A percentile compares a stretch with the other conserved stretches of the same genome.
Evolutionary conservation across 768 basidiomycete genomes (phyloP).

Genomic region (Tubosaeta brunneosetosa): DNA sequence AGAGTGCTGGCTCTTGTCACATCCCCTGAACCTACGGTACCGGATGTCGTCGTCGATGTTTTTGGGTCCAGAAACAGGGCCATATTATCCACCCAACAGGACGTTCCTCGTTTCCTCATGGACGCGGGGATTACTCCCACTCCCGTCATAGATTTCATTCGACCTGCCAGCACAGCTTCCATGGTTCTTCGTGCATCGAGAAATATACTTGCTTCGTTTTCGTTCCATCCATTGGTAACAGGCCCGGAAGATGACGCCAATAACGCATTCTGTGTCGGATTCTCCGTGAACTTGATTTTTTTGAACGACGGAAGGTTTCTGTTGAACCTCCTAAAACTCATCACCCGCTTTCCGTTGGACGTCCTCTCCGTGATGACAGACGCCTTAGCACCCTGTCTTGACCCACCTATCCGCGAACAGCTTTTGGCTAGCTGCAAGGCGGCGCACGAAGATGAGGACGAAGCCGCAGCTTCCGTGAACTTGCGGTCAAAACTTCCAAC

Average conservation of each 20-base stretch:
- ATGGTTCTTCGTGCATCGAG: slow-evolving; percentile 40
- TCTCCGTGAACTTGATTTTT: slow-evolving; percentile 38
- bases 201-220: slow-evolving; percentile 36
- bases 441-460: slow-evolving; percentile 30
- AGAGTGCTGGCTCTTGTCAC: slow-evolving; percentile 51
- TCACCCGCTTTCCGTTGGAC: slow-evolving; percentile 39
- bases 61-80: slow-evolving; percentile 36
- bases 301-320: slow-evolving; percentile 31
- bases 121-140: slow-evolving; percentile 23
- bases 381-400: slow-evolving; percentile 34
- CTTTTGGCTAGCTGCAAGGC: slow-evolving; percentile 31
- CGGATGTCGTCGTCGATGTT: slow-evolving; percentile 46
- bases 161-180: slow-evolving; percentile 28
- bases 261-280: slow-evolving; percentile 33
- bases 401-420: slow-evolving; percentile 15
- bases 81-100: slow-evolving; percentile 33
- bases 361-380: slow-evolving; percentile 38
- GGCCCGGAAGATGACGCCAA: slow-evolving; percentile 31
- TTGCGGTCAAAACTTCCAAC: slow-evolving; percentile 22
- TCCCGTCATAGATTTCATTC: slow-evolving; percentile 18
- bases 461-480: slow-evolving; percentile 22
- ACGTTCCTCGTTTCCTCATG: slow-evolving; percentile 31
- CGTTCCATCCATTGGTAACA: slow-evolving; percentile 15
- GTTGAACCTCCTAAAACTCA: slow-evolving; percentile 29
- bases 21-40: slow-evolving; percentile 30